Conservation (phyloP, 257 asterid species). For the Solanum okadae region DNA sequence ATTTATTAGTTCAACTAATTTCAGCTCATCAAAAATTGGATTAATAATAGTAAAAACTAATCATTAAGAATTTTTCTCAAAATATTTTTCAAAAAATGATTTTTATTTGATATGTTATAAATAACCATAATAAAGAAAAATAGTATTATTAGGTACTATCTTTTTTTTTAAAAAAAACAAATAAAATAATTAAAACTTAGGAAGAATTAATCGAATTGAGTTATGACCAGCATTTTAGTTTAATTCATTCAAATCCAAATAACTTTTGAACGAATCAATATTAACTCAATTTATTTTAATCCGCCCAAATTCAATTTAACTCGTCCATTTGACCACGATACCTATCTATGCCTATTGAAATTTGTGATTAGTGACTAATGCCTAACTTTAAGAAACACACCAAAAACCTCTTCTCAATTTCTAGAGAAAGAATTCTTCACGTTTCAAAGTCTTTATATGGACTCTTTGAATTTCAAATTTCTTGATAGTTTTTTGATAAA, state of each 20-base stretch:
- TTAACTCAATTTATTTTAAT: not conserved
- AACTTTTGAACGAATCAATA: not conserved
- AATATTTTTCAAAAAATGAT: no score
- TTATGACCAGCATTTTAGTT: not conserved
- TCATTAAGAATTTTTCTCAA: no score
- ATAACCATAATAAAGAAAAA: no score
- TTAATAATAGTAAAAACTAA: not conserved
- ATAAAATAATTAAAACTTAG: not conserved
- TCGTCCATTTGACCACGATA: not conserved
- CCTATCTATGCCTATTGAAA: not conserved
- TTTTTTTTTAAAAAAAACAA: no score
- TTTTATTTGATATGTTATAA: not conserved
- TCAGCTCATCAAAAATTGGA: not conserved
- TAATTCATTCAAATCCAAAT: not conserved
- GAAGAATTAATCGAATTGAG: not conserved
- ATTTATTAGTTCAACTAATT: no score
- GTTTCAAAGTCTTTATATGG: not conserved
- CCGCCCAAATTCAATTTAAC: not conserved
- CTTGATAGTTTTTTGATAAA: not conserved
- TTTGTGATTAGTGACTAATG: not conserved
- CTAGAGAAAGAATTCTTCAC: not conserved
- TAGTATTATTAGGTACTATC: not conserved
- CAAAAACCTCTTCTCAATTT: not conserved
- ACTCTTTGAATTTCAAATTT: not conserved
- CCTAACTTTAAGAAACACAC: not conserved